Evolutionary conservation across 2,329 filamentous ascomycete species (phyloP).

Genomic region (Sarocladium kiliense): DNA sequence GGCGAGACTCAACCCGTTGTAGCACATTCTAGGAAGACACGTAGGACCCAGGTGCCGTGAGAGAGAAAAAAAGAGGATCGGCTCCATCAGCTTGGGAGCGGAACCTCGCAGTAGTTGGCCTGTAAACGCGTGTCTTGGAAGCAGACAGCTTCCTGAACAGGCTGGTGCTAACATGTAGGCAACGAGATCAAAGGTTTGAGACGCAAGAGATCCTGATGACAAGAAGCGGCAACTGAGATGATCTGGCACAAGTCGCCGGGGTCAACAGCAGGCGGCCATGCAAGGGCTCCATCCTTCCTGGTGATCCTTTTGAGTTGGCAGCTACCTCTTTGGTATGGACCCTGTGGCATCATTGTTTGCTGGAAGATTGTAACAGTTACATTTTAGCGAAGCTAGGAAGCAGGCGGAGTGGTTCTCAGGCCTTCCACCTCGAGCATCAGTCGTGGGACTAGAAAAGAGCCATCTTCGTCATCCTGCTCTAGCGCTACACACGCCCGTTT

Average conservation of each 20-base stretch:
- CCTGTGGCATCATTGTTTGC: neutral
- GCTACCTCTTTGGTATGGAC: neutral
- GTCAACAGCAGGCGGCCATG: neutral
- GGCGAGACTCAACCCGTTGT: no score
- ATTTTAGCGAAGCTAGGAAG: no score
- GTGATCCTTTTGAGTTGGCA: neutral
- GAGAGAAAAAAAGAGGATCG: neutral
- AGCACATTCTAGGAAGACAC: no score
- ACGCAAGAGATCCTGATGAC: neutral
- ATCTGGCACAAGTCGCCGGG: neutral
- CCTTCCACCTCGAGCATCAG: no score
- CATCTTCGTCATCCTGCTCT: neutral
- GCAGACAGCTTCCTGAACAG: conserved; percentile 6
- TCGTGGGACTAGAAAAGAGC: neutral
- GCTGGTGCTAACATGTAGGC: neutral
- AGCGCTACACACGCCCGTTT: neutral
- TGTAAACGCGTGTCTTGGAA: neutral
- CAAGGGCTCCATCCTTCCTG: neutral
- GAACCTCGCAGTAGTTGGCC: conserved; percentile 3
- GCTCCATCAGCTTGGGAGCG: neutral
- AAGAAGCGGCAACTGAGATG: neutral
- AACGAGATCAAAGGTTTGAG: neutral
- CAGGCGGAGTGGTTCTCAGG: no score
- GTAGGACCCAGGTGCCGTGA: neutral
- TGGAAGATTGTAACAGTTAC: no score